Evolutionary conservation across 805 yeast species (phyloP), one percentile per base, ranked within the genome.

Genomic region (Candida ortonii): DNA sequence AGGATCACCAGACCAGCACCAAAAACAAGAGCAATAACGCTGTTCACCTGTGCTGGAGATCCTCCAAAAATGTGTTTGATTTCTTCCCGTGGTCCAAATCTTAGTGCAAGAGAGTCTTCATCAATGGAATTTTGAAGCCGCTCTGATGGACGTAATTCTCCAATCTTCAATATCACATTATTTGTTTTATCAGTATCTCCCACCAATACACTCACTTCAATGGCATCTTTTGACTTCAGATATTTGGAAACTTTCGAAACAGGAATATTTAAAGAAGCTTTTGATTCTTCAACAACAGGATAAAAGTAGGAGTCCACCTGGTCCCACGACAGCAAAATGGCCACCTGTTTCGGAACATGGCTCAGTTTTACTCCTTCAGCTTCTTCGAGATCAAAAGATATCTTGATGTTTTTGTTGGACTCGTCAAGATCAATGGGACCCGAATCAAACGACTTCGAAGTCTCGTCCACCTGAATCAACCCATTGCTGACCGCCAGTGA

Each of bases 51-150:
- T 21, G 58, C 58, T 14, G 78, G 76, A n/a, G 71, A 73, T 4
- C 60, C 55, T 36, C 67, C 68, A 64, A 86, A 87, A 22, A 61
- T 54, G 57, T 84, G 87, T 44, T 57, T 58, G 44, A 86, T 81
- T 59, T 81, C 88, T 3, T 79, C 74, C 52, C 69, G 57, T 10
- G 70, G 55, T 3, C 71, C 81, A 37, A 69, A 59, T 45, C 71
- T 63, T n/a, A 43, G 28, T 15, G 69, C 57, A 11, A 39, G 18
- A n/a, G 36, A 40, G 11, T 32, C 34, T 15, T 33, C 6, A 11
- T 34, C 28, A 3, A 28, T 18, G 5, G 44, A 32, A 11, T 34
- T 22, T 13, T 25, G 35, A 8, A 53, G 35, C 23, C 44, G 33
- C 2, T 34, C 17, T 5, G 50, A 27, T 10, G 55, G 47, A n/a